A percentile compares a stretch with the other conserved stretches of the same genome.
Evolutionary conservation across 768 basidiomycete genomes (phyloP).

Genomic region (Rhodotorula graminis): DNA sequence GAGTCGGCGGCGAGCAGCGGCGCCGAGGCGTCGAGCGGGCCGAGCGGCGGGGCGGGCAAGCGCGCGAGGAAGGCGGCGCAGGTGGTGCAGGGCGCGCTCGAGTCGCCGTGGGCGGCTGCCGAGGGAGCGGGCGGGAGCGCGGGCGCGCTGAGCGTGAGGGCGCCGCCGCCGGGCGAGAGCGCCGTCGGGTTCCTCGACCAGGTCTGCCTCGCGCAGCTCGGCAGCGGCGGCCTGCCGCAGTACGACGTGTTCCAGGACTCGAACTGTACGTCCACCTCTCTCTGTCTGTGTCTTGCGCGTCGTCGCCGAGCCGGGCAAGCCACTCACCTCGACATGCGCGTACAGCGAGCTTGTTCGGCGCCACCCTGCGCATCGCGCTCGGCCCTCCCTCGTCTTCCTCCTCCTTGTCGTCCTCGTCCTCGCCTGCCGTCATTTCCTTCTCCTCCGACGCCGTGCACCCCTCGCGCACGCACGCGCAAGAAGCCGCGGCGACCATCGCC

Average conservation of each 20-base stretch:
- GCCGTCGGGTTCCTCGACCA: slow-evolving; percentile 11
- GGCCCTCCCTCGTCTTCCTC: neutral
- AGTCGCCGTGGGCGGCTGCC: too few species aligned
- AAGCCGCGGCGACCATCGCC: slow-evolving; percentile 8
- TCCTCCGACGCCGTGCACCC: neutral
- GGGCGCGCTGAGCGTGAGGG: neutral
- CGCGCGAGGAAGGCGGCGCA: neutral
- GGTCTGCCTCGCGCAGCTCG: slow-evolving; percentile 5
- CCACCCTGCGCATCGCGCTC: slow-evolving; percentile 7
- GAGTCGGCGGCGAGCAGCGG: too few species aligned
- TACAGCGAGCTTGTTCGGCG: slow-evolving; percentile 16
- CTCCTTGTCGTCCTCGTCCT: neutral
- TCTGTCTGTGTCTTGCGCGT: neutral
- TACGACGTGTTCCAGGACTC: slow-evolving; percentile 17
- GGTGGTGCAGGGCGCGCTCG: neutral
- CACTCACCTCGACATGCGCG: neutral
- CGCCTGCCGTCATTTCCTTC: neutral
- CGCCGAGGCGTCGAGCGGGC: neutral
- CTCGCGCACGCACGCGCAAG: slow-evolving; percentile 8
- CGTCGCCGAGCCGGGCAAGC: too few species aligned
- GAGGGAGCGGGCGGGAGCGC: too few species aligned
- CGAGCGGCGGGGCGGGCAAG: neutral
- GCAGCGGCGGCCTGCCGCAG: neutral
- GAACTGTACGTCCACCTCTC: neutral
- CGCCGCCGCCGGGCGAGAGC: neutral